Base-by-base conservation (phyloP, 2,329 filamentous ascomycete genomes). In the Tolypocladium tropicale region DNA sequence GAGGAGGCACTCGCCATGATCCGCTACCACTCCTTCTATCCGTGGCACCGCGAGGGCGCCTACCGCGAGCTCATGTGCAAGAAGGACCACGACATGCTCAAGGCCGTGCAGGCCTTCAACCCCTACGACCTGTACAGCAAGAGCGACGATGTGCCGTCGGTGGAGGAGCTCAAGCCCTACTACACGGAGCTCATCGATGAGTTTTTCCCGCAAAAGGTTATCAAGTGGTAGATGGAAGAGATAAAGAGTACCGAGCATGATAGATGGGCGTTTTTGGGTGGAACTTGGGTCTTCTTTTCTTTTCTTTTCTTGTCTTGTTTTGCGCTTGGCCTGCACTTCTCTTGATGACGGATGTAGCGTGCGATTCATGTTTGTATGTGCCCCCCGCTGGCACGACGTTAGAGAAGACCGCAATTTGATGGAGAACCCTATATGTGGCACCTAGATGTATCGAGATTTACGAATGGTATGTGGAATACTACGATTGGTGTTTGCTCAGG, bases 111-210 rank as follows among this genome's bases (percentile, higher is more conserved):
- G 70, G 89, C 88, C 0, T 95, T 96, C 73, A 95, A 95, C 70
- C 90, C 90, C 0, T 96, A 95, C 65, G 91, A 95, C 68, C 68
- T 95, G 54, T 95, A 95, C 76, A 93, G 88, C 76, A 95, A 95
- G 84, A 91, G 85, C 63, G 90, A 95, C 65, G 88, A 83, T 28
- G 78, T 90, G 25, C 90, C 90, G 1, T 85, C 82, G 56, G 81
- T 86, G 1, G 86, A 90, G 66, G 83, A 89, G 64, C 76, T 95
- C 57, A 95, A 93, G 70, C 73, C 73, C 1, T 75, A 75, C 60
- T 75, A 75, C 59, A 66, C 71, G 67, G 72, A 73, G 58, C 66
- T 75, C 39, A 75, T 75, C 51, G 64, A 71, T 56, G 72, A 75
- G 65, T 75, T 72, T 60, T 75, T 75, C 65, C 73, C 73, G 9